These are phyloP conservation scores for Pythium brassicae DNA, from an alignment of 352 stramenopile species.

Conservation along the genomic window DNA sequence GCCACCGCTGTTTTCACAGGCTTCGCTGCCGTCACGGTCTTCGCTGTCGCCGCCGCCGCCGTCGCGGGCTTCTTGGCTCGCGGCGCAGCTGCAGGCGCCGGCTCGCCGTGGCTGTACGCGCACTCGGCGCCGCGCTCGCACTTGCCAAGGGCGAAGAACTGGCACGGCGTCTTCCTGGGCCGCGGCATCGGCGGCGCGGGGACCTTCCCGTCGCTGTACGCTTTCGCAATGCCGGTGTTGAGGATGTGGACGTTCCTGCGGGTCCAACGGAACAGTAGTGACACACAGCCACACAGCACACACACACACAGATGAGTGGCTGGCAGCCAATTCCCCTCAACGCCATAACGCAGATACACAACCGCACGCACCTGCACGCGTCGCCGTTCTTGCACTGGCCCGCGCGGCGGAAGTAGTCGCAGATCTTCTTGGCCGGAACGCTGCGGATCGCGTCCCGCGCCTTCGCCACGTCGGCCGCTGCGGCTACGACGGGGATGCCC, in stretches of 20 bases:
- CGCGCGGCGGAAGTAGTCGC: conserved; percentile 44
- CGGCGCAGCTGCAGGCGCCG: neutral
- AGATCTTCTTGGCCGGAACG: conserved; percentile 34
- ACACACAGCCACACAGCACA: too few species aligned
- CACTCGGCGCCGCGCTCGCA: conserved; percentile 54
- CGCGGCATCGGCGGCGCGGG: neutral
- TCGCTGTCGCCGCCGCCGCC: too few species aligned
- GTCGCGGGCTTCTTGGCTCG: conserved; percentile 2
- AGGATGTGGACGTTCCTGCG: neutral
- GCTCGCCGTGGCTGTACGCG: conserved; percentile 32
- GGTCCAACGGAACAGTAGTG: neutral
- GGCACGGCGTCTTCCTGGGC: conserved; percentile 19
- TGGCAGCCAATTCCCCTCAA: neutral
- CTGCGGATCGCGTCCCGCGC: conserved; percentile 5
- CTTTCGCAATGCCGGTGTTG: neutral
- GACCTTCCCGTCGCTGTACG: neutral
- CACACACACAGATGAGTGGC: neutral
- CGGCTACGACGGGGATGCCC: neutral
- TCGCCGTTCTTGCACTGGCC: conserved; percentile 37
- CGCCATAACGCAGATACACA: neutral
- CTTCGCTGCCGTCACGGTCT: too few species aligned
- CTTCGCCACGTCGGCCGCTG: neutral
- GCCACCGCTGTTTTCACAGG: too few species aligned
- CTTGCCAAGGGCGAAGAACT: conserved; percentile 43
- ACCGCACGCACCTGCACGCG: conserved; percentile 19